Evolutionary conservation across 768 basidiomycete genomes (phyloP), one percentile per base, ranked within the genome.

Genomic region (Lactarius tabidus): DNA sequence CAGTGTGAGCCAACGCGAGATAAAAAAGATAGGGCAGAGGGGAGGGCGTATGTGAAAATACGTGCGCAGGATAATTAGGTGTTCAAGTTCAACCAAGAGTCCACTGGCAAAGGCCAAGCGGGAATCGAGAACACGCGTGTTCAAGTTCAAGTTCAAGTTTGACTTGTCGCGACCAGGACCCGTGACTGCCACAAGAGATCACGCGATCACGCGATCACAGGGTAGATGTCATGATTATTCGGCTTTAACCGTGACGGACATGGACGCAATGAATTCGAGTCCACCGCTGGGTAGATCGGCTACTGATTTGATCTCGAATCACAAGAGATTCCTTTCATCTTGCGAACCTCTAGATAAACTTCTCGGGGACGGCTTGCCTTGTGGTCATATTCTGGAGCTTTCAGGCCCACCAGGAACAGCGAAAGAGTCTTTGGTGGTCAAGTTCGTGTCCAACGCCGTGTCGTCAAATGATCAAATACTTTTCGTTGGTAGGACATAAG

Each of bases 341-440:
- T 86, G 81, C 71, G 62, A 73, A 5, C 78, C 83, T 15, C 75
- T 89, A 33, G 87, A 91, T 69, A 76, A 75, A 20, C 72, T 91
- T 2, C 79, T 92, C 6, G 81, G 78, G 36, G 88, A 88, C 53
- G 90, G 90, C 18, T 74, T 92, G 53, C 75, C 77, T 60, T 79
- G 79, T 63, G 87, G 88, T 9, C 79, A 82, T 67, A 79, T 90
- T 66, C 78, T 91, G 23, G 90, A 92, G 75, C 77, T 92, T 69
- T 88, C 88, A 35, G 90, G 90, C 0, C 87, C 89, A 53, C 90
- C 90, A 0, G 90, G 90, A 56, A 81, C 83, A 43, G 81, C 83
- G 12, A 91, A 89, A 68, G 87, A 87, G 64, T 71, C 70, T 1
- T 67, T 90, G 9, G 82, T 82, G 10, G 74, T 81, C 17, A 78